Base-by-base conservation (phyloP, 1,139 yeast genomes). In the Yamadazyma atmosphaerica region DNA sequence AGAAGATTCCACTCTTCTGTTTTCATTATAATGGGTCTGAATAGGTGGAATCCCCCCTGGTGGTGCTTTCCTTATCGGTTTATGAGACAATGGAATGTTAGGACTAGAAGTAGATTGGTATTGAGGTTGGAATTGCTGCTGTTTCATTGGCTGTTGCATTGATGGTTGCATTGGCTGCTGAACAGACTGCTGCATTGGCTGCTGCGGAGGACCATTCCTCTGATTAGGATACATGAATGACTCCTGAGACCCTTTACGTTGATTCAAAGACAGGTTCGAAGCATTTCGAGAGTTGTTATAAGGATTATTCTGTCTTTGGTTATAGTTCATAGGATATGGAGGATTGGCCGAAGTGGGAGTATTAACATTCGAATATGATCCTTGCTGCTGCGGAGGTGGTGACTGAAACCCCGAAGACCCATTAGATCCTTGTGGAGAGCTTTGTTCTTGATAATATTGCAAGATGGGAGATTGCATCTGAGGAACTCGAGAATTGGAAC, bases 1-100 rank as follows among this genome's bases (percentile, higher is more conserved):
- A 1, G 61, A 50, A 1, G 65, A 61, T 2, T 55, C 63, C 24
- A 58, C 56, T 37, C 65, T 42, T 42, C 64, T 46, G 19, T 46
- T 50, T 30, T 35, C 40, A 32, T 29, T 40, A 33, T 32, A 39
- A 19, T 47, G 51, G 7, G 55, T 56, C 36, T 54, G 55, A 22
- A 54, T 50, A 4, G 61, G 56, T 5, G 56, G 53, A 22, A 52
- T 38, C 30, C 42, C 37, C 2, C 49, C 47, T 9, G 19, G 10
- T 28, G 45, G 45, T 4, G 41, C 37, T 39, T 47, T 53, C 8
- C 49, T 26, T 9, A 32, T 26, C 12, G 39, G 36, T 21, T 35
- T 32, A 23, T 36, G 41, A 13, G 23, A n/a, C 22, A 23, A 18
- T 23, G 30, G 34, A 8, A 22, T 15, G 18, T 33, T 36, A 15